A percentile compares a stretch with the other conserved stretches of the same genome.
Conservation (phyloP, 768 basidiomycete species). For the Phanerodontia chrysosporium region DNA sequence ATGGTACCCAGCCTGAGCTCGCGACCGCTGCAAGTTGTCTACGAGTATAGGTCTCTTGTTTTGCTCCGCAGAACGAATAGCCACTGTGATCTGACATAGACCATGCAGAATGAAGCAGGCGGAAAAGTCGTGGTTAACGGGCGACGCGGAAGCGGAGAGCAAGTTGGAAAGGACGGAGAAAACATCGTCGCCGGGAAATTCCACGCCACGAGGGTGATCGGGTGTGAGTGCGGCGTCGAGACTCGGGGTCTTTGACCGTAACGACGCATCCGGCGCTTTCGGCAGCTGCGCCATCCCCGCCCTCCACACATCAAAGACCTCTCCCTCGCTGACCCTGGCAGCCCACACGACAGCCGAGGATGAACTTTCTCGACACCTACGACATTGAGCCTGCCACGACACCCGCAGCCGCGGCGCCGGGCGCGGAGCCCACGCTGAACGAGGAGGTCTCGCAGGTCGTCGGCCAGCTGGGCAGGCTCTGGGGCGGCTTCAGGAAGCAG, state of each 20-base stretch:
- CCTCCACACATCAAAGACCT: too few relatives aligned
- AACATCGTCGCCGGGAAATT: not conserved
- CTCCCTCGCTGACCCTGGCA: not conserved
- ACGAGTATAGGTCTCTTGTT: too few relatives aligned
- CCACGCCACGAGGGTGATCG: not conserved
- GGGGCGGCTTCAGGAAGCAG: conserved; percentile 91
- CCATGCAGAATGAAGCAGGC: too few relatives aligned
- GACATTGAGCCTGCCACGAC: conserved; percentile 50
- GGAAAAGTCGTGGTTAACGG: too few relatives aligned
- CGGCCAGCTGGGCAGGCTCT: conserved; percentile 80
- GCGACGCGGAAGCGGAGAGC: not conserved
- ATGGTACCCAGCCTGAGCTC: too few relatives aligned
- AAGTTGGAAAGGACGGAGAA: not conserved
- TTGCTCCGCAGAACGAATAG: too few relatives aligned
- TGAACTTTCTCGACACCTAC: conserved; percentile 76
- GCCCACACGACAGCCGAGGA: conserved; percentile 19
- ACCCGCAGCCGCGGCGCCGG: conserved; percentile 29
- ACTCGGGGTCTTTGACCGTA: not conserved
- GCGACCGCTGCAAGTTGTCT: too few relatives aligned
- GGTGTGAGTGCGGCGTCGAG: not conserved
- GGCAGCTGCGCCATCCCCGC: not conserved
- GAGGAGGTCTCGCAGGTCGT: conserved; percentile 89
- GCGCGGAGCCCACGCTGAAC: conserved; percentile 58
- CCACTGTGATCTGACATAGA: too few relatives aligned
- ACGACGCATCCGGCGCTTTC: not conserved